A percentile compares a stretch with the other conserved stretches of the same genome.
These are phyloP conservation scores for Phialophora chinensis DNA, from an alignment of 2,329 filamentous ascomycete species.

Conservation along the genomic window DNA sequence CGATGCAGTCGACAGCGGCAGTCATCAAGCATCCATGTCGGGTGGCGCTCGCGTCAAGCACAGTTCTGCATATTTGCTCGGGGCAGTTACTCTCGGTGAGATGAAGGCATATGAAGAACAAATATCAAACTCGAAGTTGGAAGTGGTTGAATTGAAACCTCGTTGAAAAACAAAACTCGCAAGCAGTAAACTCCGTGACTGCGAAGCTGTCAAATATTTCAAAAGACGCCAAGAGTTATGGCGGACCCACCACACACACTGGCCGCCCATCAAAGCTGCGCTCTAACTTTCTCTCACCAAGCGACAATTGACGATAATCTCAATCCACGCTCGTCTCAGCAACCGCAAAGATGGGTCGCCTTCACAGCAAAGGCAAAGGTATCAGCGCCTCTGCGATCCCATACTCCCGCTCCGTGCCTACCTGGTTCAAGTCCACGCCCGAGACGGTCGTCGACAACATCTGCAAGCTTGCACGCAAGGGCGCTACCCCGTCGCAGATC, in stretches of 20 bases:
- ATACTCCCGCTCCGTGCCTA: conserved; percentile 89
- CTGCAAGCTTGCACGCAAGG: conserved; percentile 98
- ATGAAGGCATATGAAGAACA: not conserved
- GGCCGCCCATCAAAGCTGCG: conserved; percentile 6
- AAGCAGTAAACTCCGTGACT: not conserved
- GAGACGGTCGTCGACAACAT: conserved; percentile 99
- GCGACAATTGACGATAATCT: conserved; percentile 3
- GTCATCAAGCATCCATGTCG: not conserved
- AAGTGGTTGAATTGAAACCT: not conserved
- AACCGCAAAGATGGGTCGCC: conserved; percentile 76
- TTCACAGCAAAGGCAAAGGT: conserved; percentile 99
- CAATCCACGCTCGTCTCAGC: conserved; percentile 29
- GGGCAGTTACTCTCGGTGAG: not conserved
- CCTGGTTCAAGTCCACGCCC: conserved; percentile 98
- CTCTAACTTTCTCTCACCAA: not conserved
- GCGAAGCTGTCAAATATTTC: conserved; percentile 4
- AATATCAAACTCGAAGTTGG: not conserved
- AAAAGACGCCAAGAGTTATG: conserved; percentile 24
- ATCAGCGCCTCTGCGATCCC: conserved; percentile 95
- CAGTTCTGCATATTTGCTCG: not conserved
- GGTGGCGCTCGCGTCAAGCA: not conserved
- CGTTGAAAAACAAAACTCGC: not conserved
- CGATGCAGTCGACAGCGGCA: not conserved
- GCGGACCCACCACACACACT: conserved; percentile 17
- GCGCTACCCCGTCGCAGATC: conserved; percentile 97